phyloP scores from a whole-genome alignment of 176 grass and related monocot species.

The Ananas comosus region DNA sequence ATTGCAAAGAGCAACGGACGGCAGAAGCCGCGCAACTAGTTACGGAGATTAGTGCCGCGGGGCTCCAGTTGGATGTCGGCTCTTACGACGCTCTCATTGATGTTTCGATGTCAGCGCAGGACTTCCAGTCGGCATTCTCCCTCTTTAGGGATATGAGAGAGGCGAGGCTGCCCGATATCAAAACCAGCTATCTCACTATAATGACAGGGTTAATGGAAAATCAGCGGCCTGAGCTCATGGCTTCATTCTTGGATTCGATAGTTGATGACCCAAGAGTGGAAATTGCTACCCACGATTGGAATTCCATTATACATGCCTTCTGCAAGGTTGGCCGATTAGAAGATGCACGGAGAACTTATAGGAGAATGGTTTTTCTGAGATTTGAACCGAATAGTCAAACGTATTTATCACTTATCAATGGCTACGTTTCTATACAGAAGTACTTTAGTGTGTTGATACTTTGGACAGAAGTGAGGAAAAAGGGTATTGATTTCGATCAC shows the following conservation, averaged over 20 bases:
- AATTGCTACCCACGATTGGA: conserved; percentile 87
- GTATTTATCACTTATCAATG: conserved; percentile 86
- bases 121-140: conserved; percentile 90
- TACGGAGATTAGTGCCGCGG: conserved; percentile 58
- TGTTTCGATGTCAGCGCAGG: conserved; percentile 83
- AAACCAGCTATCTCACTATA: conserved; percentile 89
- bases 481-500: conserved; percentile 58
- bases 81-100: conserved; percentile 89
- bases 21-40: conserved; percentile 85
- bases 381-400: conserved; percentile 93
- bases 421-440: conserved; percentile 70
- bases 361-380: conserved; percentile 82
- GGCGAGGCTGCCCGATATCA: conserved; percentile 67
- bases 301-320: conserved; percentile 95
- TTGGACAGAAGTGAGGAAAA: conserved; percentile 89
- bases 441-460: conserved; percentile 86
- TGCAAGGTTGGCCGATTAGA: conserved; percentile 80
- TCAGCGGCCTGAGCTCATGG: conserved; percentile 83
- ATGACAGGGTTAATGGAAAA: conserved; percentile 98
- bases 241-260: conserved; percentile 73
- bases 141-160: conserved; percentile 95
- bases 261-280: conserved; percentile 81
- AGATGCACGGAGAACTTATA: conserved; percentile 78
- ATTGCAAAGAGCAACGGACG: conserved; percentile 87
- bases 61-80: conserved; percentile 57